These are phyloP conservation scores for Dothideomycetidae sp. DNA, from an alignment of 2,329 filamentous ascomycete species.

Conservation along the genomic window DNA sequence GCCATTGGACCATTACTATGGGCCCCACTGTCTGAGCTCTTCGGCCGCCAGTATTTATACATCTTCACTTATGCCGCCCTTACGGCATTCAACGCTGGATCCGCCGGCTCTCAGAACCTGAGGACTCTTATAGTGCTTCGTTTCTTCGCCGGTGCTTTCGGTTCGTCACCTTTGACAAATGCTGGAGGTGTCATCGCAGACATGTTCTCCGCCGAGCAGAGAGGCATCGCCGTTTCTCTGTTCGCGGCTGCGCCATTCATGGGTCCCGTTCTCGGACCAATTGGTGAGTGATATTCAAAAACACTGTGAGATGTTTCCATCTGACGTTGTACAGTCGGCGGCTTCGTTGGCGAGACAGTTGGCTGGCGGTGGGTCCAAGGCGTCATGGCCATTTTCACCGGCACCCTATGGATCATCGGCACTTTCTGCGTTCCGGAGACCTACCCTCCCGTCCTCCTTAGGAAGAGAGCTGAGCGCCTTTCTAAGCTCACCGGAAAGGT, in stretches of 20 bases:
- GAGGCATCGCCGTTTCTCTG: constrained; percentile 42
- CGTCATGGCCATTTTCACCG: constrained; percentile 48
- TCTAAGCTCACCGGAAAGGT: constrained; percentile 40
- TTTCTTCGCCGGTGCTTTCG: constrained; percentile 31
- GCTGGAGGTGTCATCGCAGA: constrained; percentile 35
- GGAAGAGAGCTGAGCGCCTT: constrained; percentile 37
- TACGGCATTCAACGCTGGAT: constrained; percentile 28
- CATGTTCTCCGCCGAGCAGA: constrained; percentile 28
- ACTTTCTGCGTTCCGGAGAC: constrained; percentile 43
- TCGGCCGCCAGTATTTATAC: constrained; percentile 31
- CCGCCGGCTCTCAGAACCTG: constrained; percentile 32
- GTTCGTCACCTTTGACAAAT: constrained; percentile 31
- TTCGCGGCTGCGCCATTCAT: constrained; percentile 56
- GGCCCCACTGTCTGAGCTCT: constrained; percentile 48
- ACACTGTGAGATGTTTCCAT: not conserved
- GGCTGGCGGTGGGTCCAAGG: constrained; percentile 59
- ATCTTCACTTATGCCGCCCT: constrained; percentile 24
- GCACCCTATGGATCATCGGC: constrained; percentile 43
- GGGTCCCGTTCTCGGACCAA: constrained; percentile 53
- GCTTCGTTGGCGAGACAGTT: constrained; percentile 47
- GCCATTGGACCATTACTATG: constrained; percentile 45
- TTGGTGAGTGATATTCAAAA: constrained; percentile 26
- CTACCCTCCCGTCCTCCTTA: constrained; percentile 44
- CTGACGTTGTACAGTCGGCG: constrained; percentile 29
- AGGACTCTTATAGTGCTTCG: constrained; percentile 31